Evolutionary conservation across 805 yeast species (phyloP).

Genomic region (Tanozyma kutaoensis): DNA sequence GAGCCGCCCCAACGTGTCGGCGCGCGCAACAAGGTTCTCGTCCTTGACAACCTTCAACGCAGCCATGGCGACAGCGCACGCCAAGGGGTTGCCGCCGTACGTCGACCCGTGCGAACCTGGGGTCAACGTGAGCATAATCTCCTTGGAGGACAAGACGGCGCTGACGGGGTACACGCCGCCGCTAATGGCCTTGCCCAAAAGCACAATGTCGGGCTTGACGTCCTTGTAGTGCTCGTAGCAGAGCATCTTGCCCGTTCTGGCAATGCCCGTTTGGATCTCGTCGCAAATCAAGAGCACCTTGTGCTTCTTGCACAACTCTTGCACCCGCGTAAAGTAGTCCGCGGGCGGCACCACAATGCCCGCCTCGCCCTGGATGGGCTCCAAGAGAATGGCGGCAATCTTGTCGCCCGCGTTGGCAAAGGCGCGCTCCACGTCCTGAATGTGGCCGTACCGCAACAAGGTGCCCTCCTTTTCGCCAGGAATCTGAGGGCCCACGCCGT

Average conservation of each 20-base stretch:
- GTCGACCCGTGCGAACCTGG: constrained; percentile 98
- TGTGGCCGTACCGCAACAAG: constrained; percentile 66
- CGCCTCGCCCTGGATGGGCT: constrained; percentile 98
- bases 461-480: constrained; percentile 57
- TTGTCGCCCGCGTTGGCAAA: constrained; percentile 73
- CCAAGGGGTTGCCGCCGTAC: constrained; percentile 94
- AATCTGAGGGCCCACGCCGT: constrained; percentile 70
- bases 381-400: constrained; percentile 82
- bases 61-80: constrained; percentile 86
- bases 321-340: constrained; percentile 65
- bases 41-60: constrained; percentile 84
- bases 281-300: constrained; percentile 87
- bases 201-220: constrained; percentile 79
- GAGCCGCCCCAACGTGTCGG: constrained; percentile 55
- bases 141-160: constrained; percentile 80
- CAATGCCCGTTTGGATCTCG: constrained; percentile 96
- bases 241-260: constrained; percentile 89
- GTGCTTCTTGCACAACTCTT: constrained; percentile 63
- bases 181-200: constrained; percentile 88
- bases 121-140: constrained; percentile 77
- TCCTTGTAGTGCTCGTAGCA: constrained; percentile 74
- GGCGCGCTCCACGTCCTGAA: constrained; percentile 79
- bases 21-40: constrained; percentile 73
- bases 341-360: constrained; percentile 91
- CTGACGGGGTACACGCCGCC: constrained; percentile 93